phyloP scores from a whole-genome alignment of 228 moss, liverwort and hornwort species.

The Sphagnum fallax region DNA sequence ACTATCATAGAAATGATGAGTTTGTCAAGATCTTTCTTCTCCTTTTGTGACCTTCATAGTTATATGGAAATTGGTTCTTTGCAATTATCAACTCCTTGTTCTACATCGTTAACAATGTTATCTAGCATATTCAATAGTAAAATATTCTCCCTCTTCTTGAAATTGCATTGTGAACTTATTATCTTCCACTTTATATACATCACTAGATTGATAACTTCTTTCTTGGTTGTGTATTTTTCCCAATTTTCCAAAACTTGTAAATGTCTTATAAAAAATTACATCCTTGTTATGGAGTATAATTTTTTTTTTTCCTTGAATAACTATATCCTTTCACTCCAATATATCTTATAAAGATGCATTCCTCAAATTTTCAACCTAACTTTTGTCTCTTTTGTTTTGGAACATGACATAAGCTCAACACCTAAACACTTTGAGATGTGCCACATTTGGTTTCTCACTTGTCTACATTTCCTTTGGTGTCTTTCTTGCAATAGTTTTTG shows the following conservation, averaged over 20 bases:
- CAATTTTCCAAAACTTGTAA: background rate
- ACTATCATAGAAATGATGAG: background rate
- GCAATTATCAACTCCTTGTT: background rate
- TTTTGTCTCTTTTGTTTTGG: background rate
- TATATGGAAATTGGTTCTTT: background rate
- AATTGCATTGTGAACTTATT: background rate
- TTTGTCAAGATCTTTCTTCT: background rate
- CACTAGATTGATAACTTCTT: background rate
- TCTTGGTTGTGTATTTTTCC: background rate
- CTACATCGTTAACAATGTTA: background rate
- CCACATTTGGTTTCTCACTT: background rate
- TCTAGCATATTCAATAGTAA: background rate
- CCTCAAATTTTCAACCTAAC: background rate
- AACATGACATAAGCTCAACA: slow-evolving; percentile 1
- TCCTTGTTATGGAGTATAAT: background rate
- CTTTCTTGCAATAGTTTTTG: background rate
- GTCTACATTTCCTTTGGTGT: background rate
- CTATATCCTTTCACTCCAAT: slow-evolving; percentile 1
- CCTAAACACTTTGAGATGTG: background rate
- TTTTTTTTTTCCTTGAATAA: background rate
- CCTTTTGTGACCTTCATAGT: background rate
- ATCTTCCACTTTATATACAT: background rate
- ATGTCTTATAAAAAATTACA: slow-evolving; percentile 5
- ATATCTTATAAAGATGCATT: slow-evolving; percentile 1
- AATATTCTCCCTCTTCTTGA: background rate